Evolutionary conservation across 345 rosid genomes (phyloP).

Genomic region (Populus euphratica): DNA sequence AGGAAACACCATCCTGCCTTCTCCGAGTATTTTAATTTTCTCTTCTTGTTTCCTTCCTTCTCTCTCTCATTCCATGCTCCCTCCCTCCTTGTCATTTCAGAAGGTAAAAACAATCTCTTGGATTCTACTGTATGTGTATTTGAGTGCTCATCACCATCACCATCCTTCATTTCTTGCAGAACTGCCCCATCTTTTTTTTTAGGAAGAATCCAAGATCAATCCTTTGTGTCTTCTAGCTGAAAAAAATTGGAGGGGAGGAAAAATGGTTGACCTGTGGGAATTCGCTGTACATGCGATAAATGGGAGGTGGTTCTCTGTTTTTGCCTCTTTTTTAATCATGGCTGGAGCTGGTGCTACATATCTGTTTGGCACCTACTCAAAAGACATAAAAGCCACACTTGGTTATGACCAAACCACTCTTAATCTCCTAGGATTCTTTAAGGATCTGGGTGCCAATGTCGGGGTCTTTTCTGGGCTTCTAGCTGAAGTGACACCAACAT

Average conservation of each 20-base stretch:
- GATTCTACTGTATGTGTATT: no score
- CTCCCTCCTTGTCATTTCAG: no score
- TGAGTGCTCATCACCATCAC: background rate
- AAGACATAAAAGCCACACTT: constrained; percentile 61
- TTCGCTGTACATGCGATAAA: constrained; percentile 46
- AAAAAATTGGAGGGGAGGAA: no score
- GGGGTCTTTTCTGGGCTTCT: constrained; percentile 75
- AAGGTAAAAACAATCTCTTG: background rate
- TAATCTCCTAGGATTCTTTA: constrained; percentile 73
- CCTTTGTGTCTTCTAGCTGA: background rate
- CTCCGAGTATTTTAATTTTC: no score
- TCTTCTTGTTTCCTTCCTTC: background rate
- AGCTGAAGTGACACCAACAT: constrained; percentile 84
- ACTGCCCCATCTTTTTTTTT: background rate
- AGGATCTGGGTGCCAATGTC: constrained; percentile 85
- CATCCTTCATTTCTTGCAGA: background rate
- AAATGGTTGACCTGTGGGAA: constrained; percentile 25
- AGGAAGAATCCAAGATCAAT: background rate
- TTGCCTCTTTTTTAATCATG: constrained; percentile 84
- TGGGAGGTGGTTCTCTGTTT: constrained; percentile 89
- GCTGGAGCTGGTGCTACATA: constrained; percentile 88
- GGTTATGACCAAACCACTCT: constrained; percentile 83
- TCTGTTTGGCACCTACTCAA: constrained; percentile 77
- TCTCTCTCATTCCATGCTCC: no score
- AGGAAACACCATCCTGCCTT: no score